Percentiles rank a stretch among this genome's conserved stretches.
These are phyloP conservation scores for Setomelanomma holmii DNA, from an alignment of 2,329 filamentous ascomycete genomes.

Conservation along the genomic window DNA sequence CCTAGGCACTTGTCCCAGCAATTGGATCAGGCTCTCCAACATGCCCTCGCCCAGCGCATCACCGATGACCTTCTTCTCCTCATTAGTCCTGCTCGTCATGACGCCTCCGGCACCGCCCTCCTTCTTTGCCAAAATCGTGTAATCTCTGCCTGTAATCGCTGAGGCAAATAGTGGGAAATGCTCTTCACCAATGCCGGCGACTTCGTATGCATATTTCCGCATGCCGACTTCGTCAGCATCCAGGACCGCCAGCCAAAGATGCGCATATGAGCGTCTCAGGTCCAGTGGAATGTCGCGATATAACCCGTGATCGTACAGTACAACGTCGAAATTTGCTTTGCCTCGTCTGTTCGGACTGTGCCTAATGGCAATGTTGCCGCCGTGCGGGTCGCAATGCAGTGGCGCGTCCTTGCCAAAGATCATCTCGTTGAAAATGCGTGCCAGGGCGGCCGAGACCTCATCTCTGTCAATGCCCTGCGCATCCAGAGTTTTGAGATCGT, in stretches of 20 bases:
- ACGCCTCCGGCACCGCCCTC: slow-evolving; percentile 45
- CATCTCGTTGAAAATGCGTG: slow-evolving; percentile 98
- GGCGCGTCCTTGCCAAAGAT: slow-evolving; percentile 91
- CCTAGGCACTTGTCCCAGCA: slow-evolving; percentile 86
- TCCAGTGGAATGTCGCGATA: slow-evolving; percentile 88
- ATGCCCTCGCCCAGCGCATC: slow-evolving; percentile 86
- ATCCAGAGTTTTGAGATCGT: slow-evolving; percentile 89
- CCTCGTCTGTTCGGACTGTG: slow-evolving; percentile 69
- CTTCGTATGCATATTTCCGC: slow-evolving; percentile 86
- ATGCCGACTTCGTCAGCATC: slow-evolving; percentile 85
- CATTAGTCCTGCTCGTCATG: slow-evolving; percentile 65
- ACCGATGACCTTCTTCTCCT: slow-evolving; percentile 88
- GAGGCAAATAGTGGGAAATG: slow-evolving; percentile 95
- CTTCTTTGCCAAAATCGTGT: slow-evolving; percentile 71
- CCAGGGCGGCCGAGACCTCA: slow-evolving; percentile 89
- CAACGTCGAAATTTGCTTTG: slow-evolving; percentile 84
- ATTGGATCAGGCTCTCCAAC: slow-evolving; percentile 83
- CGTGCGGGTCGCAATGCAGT: slow-evolving; percentile 95
- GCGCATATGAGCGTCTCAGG: slow-evolving; percentile 86
- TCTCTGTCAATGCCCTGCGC: slow-evolving; percentile 87
- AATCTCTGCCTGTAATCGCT: slow-evolving; percentile 95
- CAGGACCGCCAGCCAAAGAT: slow-evolving; percentile 96
- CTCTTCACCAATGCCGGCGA: slow-evolving; percentile 85
- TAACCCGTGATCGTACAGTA: slow-evolving; percentile 95
- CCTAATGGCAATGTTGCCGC: slow-evolving; percentile 92